Evolutionary conservation across 495 filamentous ascomycete genomes (phyloP).

Genomic region (Geopyxis carbonaria): DNA sequence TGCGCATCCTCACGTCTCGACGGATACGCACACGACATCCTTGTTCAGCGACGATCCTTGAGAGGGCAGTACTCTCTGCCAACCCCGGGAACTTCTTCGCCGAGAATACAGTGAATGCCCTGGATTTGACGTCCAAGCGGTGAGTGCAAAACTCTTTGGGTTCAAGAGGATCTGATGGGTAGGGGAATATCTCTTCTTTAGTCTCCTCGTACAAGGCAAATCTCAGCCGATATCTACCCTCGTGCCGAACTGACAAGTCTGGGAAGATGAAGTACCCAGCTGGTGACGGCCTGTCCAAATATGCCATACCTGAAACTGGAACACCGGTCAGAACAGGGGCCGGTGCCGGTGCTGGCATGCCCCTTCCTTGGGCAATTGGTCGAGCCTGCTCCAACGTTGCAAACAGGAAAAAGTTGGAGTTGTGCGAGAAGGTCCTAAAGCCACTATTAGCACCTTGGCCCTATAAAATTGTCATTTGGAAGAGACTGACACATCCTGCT

Average conservation of each 20-base stretch:
- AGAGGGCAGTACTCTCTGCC: slow-evolving; percentile 74
- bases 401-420: slow-evolving; percentile 95
- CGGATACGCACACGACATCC: slow-evolving; percentile 93
- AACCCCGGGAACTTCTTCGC: slow-evolving; percentile 98
- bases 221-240: slow-evolving; percentile 71
- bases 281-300: slow-evolving; percentile 75
- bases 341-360: slow-evolving; percentile 42
- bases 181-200: slow-evolving; percentile 39
- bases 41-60: slow-evolving; percentile 85
- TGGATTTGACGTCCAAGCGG: slow-evolving; percentile 80
- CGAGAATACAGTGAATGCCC: slow-evolving; percentile 77
- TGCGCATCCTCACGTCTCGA: slow-evolving; percentile 92
- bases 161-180: slow-evolving; percentile 25
- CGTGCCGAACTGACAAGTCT: slow-evolving; percentile 89
- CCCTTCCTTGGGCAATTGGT: slow-evolving; percentile 64
- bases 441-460: neutral
- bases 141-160: slow-evolving; percentile 29
- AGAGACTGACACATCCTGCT: slow-evolving; percentile 29
- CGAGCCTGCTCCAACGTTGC: slow-evolving; percentile 81
- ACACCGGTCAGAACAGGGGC: slow-evolving; percentile 85
- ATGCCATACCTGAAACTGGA: slow-evolving; percentile 90
- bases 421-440: slow-evolving; percentile 82
- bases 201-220: slow-evolving; percentile 91
- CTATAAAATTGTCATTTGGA: neutral
- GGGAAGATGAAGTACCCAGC: slow-evolving; percentile 98